Evolutionary conservation across 2,329 filamentous ascomycete genomes (phyloP).

Genomic region (Ceratocystis papillata): DNA sequence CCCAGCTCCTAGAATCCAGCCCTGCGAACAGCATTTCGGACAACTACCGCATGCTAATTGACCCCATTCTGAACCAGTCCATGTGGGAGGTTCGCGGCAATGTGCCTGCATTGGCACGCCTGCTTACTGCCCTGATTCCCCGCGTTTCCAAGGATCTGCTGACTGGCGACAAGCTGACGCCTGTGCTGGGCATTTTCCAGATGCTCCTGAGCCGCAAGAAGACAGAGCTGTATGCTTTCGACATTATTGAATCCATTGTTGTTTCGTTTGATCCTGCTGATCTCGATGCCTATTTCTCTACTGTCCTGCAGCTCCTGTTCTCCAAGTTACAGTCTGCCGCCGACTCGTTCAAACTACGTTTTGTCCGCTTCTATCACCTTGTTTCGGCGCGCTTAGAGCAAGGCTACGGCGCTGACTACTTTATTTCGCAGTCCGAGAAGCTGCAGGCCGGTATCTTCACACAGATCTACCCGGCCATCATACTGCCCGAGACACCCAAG

Average conservation of each 20-base stretch:
- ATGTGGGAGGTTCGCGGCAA: conserved; percentile 92
- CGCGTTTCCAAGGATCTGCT: conserved; percentile 63
- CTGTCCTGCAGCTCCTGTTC: conserved; percentile 73
- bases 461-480: conserved; percentile 73
- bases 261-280: conserved; percentile 56
- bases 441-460: conserved; percentile 73
- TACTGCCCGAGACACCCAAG: conserved; percentile 81
- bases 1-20: conserved; percentile 78
- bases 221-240: conserved; percentile 78
- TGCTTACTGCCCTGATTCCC: conserved; percentile 74
- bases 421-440: conserved; percentile 71
- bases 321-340: conserved; percentile 57
- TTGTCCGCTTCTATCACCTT: conserved; percentile 90
- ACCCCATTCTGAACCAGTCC: conserved; percentile 64
- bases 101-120: conserved; percentile 76
- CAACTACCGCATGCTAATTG: conserved; percentile 69
- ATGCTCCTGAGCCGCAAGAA: conserved; percentile 71
- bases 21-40: conserved; percentile 65
- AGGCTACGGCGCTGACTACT: conserved; percentile 85
- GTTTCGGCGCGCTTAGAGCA: conserved; percentile 66
- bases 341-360: conserved; percentile 74
- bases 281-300: conserved; percentile 65
- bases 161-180: conserved; percentile 69
- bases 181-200: conserved; percentile 91
- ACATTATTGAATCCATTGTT: conserved; percentile 74